Conservation (phyloP, 108 stramenopile species). For the Aurantiochytrium sp. region DNA sequence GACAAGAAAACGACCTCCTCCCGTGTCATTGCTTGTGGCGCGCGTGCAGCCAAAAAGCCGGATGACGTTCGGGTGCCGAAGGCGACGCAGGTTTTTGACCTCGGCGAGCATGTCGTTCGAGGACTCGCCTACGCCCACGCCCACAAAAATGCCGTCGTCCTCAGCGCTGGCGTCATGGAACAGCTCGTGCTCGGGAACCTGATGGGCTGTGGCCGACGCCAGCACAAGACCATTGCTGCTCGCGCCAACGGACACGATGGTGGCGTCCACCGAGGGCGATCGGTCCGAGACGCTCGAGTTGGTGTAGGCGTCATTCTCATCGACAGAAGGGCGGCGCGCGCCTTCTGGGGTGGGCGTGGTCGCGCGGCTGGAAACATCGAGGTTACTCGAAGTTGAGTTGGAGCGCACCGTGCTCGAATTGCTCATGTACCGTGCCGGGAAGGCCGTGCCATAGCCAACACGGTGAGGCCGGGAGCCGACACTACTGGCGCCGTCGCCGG, state of each 20-base stretch:
- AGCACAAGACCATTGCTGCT: not conserved
- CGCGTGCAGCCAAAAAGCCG: not conserved
- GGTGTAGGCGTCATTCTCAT: not conserved
- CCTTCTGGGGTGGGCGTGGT: not conserved
- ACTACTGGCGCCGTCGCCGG: not conserved
- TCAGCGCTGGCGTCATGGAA: not conserved
- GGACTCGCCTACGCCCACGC: not conserved
- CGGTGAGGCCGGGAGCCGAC: not conserved
- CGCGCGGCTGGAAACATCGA: not conserved
- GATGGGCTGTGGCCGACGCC: not conserved
- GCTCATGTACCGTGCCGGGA: not conserved
- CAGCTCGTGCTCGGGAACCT: not conserved
- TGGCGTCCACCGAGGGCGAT: not conserved
- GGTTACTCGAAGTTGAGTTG: not conserved
- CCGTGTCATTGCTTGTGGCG: not conserved
- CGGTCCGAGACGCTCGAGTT: not conserved
- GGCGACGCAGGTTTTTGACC: not conserved
- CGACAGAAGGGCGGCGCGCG: not conserved
- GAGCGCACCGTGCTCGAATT: not conserved
- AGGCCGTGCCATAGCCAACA: not conserved
- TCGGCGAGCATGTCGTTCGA: not conserved
- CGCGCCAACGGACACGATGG: not conserved
- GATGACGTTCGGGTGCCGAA: conserved; percentile 11
- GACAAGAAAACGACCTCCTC: not conserved
- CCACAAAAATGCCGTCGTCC: not conserved